Conservation (phyloP, 805 yeast species). For the Cyberlindnera subsufficiens region DNA sequence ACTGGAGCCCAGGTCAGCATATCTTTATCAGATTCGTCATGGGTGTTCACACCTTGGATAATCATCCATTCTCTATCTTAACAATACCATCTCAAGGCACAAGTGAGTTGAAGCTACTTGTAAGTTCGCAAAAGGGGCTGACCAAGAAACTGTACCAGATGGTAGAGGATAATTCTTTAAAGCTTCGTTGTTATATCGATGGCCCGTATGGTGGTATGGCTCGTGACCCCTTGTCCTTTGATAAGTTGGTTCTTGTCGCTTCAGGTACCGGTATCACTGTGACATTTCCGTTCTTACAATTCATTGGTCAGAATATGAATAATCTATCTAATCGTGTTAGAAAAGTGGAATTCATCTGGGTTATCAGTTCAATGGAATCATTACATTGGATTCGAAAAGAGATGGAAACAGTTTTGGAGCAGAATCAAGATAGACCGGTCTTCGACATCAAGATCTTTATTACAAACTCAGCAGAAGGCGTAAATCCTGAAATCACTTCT, state of each 20-base stretch:
- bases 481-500: neutral
- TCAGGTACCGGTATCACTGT: constrained; percentile 52
- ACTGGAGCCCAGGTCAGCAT: constrained; percentile 54
- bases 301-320: constrained; percentile 13
- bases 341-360: constrained; percentile 39
- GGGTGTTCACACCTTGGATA: constrained; percentile 40
- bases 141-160: constrained; percentile 31
- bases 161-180: constrained; percentile 22
- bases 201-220: constrained; percentile 55
- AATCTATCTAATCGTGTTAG: constrained; percentile 15
- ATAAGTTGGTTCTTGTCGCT: constrained; percentile 34
- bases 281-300: constrained; percentile 36
- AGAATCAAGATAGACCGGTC: neutral
- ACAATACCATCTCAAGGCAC: constrained; percentile 26
- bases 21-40: constrained; percentile 39
- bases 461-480: constrained; percentile 19
- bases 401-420: constrained; percentile 10
- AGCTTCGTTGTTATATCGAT: constrained; percentile 36
- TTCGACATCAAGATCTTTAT: constrained; percentile 23
- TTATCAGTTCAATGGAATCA: constrained; percentile 29
- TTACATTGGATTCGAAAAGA: constrained; percentile 37
- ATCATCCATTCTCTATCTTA: constrained; percentile 51
- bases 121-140: constrained; percentile 42
- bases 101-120: constrained; percentile 33
- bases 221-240: constrained; percentile 40